These are phyloP conservation scores for Fragaria ananassa DNA, from an alignment of 306 rosid genomes.

Conservation along the genomic window DNA sequence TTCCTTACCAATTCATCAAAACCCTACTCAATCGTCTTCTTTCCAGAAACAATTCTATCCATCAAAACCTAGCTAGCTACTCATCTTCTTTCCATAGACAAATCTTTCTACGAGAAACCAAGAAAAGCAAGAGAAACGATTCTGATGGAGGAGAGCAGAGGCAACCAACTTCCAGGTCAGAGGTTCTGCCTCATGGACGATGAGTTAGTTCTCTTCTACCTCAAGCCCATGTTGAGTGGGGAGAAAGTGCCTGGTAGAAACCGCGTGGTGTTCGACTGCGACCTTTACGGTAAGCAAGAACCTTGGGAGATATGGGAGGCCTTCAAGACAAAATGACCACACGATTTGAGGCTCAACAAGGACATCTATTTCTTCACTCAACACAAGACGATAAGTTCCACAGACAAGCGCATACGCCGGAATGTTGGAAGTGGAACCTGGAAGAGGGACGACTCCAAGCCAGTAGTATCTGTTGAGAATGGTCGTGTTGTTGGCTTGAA, in stretches of 20 bases:
- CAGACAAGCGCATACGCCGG: neutral
- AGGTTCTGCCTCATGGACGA: slow-evolving; percentile 1
- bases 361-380: slow-evolving; percentile 2
- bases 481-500: no score
- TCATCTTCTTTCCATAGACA: neutral
- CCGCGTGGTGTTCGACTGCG: neutral
- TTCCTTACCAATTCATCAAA: no score
- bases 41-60: no score
- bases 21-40: no score
- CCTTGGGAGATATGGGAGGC: neutral
- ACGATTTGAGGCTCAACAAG: neutral
- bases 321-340: neutral
- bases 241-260: neutral
- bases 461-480: neutral
- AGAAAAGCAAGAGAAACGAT: neutral
- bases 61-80: neutral
- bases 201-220: neutral
- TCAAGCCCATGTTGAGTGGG: neutral
- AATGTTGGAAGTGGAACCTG: neutral
- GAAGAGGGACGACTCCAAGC: neutral
- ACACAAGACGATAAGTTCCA: neutral
- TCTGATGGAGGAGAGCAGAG: neutral
- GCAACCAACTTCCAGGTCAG: neutral
- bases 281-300: neutral
- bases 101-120: neutral